Base-by-base conservation (phyloP, 371 early-diverging fungal species). In the Haplosporangium sp. region DNA sequence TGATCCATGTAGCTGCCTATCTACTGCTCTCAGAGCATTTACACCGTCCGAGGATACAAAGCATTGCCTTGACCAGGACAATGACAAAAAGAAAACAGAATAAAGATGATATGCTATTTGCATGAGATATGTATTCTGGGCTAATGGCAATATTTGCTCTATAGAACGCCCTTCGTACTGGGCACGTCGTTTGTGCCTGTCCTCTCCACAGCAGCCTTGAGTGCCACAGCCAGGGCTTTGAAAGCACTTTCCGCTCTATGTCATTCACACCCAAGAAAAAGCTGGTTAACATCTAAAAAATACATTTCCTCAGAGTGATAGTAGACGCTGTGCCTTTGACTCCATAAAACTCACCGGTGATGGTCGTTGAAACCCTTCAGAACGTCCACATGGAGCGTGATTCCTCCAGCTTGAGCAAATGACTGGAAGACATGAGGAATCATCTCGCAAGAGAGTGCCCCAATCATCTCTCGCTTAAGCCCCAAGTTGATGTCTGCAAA, bases 361-460 rank as follows among this genome's bases (percentile, higher is more conserved):
- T 98, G 97, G 82, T 97, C 98, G 69, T 98, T 98, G 58, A 84
- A 83, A 21, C 97, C 98, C 81, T 95, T 94, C 43, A 98, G 82
- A 8, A 91, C 92, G 84, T 98, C 99, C 0, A 98, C 97, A 69
- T 98, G 99, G 55, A 98, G 87, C 0, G 99, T 98, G 63, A 98
- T 91, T 20, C 94, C 95, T 5, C 96, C 98, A 5, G 92, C 87
- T 56, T 90, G 90, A 11, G 98, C 96, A 87, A 98, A 97, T 6
- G 94, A 93, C 72, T 91, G 83, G 47, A 98, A 81, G 14, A 98
- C 93, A 71, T 98, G 98, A 45, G 98, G 97, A 66, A 98, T 95
- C 98, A 98, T 98, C 74, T 98, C 99, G 54, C 94, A 93, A 3
- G 94, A 94, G 64, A 98, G 79, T 10, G 84, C 76, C 5, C 99